Percentiles rank a stretch among this genome's conserved stretches.
These are phyloP conservation scores for Noccaea bulbosa DNA, from an alignment of 345 rosid genomes.

Conservation along the genomic window DNA sequence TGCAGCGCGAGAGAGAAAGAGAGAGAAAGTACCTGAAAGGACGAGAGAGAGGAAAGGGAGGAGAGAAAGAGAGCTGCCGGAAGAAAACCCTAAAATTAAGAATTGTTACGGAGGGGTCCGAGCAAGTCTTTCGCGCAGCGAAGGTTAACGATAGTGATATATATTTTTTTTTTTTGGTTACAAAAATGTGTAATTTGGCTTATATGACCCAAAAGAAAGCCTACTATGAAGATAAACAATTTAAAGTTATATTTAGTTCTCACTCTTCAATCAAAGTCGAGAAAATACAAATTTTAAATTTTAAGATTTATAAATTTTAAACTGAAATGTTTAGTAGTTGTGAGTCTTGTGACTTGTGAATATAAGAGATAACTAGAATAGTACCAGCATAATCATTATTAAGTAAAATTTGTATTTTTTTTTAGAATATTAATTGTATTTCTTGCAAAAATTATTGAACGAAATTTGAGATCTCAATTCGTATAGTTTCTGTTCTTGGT, in stretches of 20 bases:
- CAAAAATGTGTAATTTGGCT: neutral
- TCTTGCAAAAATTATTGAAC: no score
- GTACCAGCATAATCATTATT: no score
- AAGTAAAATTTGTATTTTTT: no score
- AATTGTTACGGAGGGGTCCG: slow-evolving; percentile 14
- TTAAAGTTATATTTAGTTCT: no score
- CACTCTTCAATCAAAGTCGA: neutral
- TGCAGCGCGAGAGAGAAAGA: neutral
- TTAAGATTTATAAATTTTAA: neutral
- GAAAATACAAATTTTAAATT: neutral
- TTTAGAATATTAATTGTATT: no score
- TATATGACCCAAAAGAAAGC: neutral
- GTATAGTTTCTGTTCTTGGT: no score
- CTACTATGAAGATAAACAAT: no score
- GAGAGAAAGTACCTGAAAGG: slow-evolving; percentile 35
- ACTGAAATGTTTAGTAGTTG: neutral
- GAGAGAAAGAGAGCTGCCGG: slow-evolving; percentile 29
- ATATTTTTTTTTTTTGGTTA: neutral
- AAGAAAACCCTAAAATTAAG: slow-evolving; percentile 42
- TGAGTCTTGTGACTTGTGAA: no score
- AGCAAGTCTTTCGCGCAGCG: slow-evolving; percentile 30
- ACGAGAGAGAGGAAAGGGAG: neutral
- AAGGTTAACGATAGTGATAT: slow-evolving; percentile 2
- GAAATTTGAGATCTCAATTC: no score
- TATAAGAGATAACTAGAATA: no score